These are phyloP conservation scores for Trypanosoma theileri DNA, from an alignment of 208 protist species.

Conservation along the genomic window DNA sequence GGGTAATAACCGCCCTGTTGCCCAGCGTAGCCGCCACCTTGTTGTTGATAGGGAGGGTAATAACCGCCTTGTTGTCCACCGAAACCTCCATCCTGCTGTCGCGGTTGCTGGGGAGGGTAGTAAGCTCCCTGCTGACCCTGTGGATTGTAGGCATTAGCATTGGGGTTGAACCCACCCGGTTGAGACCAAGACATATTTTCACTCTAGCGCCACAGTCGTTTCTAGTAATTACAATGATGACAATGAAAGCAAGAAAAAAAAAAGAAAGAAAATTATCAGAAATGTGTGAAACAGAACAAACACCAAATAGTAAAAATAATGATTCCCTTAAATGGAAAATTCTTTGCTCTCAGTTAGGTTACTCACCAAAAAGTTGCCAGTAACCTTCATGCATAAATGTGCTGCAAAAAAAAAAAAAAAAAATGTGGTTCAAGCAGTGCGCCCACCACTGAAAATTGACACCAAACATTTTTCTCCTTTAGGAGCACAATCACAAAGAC, in stretches of 20 bases:
- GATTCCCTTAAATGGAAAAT: neutral
- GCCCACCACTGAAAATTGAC: neutral
- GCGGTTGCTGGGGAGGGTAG: conserved; percentile 18
- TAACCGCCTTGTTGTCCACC: conserved; percentile 29
- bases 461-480: neutral
- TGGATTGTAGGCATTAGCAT: conserved; percentile 27
- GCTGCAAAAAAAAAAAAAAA: neutral
- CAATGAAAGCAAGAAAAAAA: conserved; percentile 1
- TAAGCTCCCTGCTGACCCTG: conserved; percentile 22
- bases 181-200: conserved; percentile 64
- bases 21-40: conserved; percentile 3
- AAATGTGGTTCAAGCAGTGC: neutral
- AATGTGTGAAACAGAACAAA: neutral
- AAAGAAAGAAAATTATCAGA: neutral
- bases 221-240: too few relatives aligned
- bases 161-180: conserved; percentile 49
- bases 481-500: neutral
- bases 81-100: conserved; percentile 1
- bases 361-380: neutral
- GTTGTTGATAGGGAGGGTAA: conserved; percentile 25
- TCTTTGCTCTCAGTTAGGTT: too few relatives aligned
- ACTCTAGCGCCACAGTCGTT: neutral
- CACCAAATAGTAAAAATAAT: neutral
- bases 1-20: conserved; percentile 39
- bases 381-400: neutral